phyloP scores from a whole-genome alignment of 2,329 filamentous ascomycete species.

The Lachnellula cervina region DNA sequence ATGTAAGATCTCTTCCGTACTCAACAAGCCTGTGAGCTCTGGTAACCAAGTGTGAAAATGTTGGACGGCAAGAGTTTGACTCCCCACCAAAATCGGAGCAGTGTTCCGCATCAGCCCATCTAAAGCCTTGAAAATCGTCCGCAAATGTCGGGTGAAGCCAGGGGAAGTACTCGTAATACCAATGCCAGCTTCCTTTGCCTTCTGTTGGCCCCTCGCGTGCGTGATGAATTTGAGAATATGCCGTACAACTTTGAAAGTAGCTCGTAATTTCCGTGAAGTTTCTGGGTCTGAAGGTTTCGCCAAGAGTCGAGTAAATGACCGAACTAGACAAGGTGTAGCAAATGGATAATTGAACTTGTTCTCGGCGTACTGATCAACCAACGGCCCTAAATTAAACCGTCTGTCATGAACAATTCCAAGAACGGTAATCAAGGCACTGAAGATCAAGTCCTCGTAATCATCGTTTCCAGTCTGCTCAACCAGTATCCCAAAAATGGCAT shows the following conservation, averaged over 20 bases:
- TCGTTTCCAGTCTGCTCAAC: constrained; percentile 88
- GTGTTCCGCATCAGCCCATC: constrained; percentile 85
- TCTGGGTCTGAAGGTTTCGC: constrained; percentile 78
- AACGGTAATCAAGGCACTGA: constrained; percentile 83
- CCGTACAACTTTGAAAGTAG: constrained; percentile 90
- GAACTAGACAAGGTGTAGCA: constrained; percentile 79
- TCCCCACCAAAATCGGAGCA: constrained; percentile 82
- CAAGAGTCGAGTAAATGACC: constrained; percentile 79
- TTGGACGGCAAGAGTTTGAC: constrained; percentile 90
- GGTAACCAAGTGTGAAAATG: constrained; percentile 98
- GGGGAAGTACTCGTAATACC: constrained; percentile 72
- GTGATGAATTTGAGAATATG: constrained; percentile 95
- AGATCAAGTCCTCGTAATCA: constrained; percentile 88
- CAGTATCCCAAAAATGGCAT: constrained; percentile 84
- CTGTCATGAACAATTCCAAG: constrained; percentile 92
- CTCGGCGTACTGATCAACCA: constrained; percentile 89
- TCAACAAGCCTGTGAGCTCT: constrained; percentile 72
- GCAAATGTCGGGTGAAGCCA: constrained; percentile 75
- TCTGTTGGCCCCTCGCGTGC: constrained; percentile 79
- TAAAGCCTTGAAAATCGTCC: constrained; percentile 82
- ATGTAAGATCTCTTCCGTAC: constrained; percentile 79
- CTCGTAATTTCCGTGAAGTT: constrained; percentile 75
- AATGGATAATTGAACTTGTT: constrained; percentile 89
- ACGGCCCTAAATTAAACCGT: constrained; percentile 82
- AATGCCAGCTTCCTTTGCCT: constrained; percentile 80